phyloP scores from a whole-genome alignment of 2,329 filamentous ascomycete genomes.

The Sporothrix pallida region DNA sequence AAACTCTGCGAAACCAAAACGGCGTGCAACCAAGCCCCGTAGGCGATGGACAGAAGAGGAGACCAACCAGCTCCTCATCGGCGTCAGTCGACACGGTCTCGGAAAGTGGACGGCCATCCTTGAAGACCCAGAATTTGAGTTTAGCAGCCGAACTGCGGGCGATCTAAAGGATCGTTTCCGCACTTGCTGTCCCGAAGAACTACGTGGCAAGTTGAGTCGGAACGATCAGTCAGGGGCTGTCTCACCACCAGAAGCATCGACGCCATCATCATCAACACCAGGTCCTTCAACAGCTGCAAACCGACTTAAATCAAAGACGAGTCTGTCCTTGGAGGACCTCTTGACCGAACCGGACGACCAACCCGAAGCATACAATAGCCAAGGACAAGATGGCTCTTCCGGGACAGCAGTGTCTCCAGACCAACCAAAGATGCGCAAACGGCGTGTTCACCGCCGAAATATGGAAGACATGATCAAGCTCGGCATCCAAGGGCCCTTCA shows the following conservation, averaged over 20 bases:
- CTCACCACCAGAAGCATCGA: constrained; percentile 21
- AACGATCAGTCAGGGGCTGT: constrained; percentile 29
- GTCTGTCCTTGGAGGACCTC: constrained; percentile 61
- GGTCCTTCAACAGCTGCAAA: constrained; percentile 25
- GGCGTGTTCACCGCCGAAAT: constrained; percentile 52
- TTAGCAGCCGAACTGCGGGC: constrained; percentile 65
- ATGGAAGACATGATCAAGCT: constrained; percentile 55
- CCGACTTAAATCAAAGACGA: constrained; percentile 52
- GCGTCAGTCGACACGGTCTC: constrained; percentile 66
- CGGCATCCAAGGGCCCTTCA: constrained; percentile 67
- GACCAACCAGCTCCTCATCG: constrained; percentile 65
- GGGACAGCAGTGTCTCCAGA: constrained; percentile 34
- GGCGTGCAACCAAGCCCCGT: constrained; percentile 62
- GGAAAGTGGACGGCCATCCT: constrained; percentile 70
- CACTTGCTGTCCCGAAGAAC: constrained; percentile 68
- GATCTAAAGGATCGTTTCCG: constrained; percentile 71
- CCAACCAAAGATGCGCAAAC: constrained; percentile 45
- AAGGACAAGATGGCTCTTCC: constrained; percentile 33
- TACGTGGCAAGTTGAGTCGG: constrained; percentile 52
- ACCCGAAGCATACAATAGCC: constrained; percentile 37
- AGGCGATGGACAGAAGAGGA: constrained; percentile 70
- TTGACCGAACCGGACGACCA: constrained; percentile 55
- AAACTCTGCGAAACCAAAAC: constrained; percentile 51
- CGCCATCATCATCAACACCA: background rate
- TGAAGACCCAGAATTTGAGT: constrained; percentile 64